Percentiles rank a stretch among this genome's conserved stretches.
phyloP scores from a whole-genome alignment of 2,329 filamentous ascomycete species.

The Ramularia collo-cygni region DNA sequence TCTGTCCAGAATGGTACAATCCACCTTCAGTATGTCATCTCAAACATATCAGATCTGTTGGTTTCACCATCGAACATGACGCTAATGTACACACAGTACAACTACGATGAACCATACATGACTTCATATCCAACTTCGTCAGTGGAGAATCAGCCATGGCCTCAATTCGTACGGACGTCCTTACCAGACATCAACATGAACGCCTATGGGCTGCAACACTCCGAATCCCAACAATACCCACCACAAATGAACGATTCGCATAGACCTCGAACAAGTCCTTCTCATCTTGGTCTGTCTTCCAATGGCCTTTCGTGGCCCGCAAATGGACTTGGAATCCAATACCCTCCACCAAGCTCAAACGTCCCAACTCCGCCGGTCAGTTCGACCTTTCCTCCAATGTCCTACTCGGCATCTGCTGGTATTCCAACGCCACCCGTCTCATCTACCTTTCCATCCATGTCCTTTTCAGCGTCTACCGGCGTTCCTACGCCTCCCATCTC shows the following conservation, averaged over 20 bases:
- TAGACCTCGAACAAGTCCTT: constrained; percentile 39
- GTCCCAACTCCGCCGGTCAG: not conserved
- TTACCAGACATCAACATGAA: constrained; percentile 22
- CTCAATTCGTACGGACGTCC: constrained; percentile 19
- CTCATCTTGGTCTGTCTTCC: constrained; percentile 34
- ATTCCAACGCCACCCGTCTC: constrained; percentile 26
- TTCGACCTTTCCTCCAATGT: constrained; percentile 27
- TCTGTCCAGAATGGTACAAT: constrained; percentile 25
- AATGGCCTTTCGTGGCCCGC: constrained; percentile 34
- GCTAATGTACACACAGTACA: constrained; percentile 18
- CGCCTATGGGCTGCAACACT: constrained; percentile 12
- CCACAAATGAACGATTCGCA: constrained; percentile 24
- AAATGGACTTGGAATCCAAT: constrained; percentile 36
- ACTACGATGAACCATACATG: constrained; percentile 28
- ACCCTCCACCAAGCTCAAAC: constrained; percentile 10
- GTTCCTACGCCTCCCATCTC: constrained; percentile 26
- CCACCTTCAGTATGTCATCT: constrained; percentile 25
- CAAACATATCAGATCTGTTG: too few relatives aligned
- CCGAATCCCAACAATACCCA: constrained; percentile 11
- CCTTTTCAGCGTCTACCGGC: constrained; percentile 21
- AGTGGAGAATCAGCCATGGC: constrained; percentile 27
- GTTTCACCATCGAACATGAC: too few relatives aligned
- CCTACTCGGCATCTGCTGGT: constrained; percentile 18
- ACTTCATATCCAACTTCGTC: constrained; percentile 30
- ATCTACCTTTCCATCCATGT: constrained; percentile 30